phyloP scores from a whole-genome alignment of 805 yeast genomes.

The Pichia gijzeniarum region DNA sequence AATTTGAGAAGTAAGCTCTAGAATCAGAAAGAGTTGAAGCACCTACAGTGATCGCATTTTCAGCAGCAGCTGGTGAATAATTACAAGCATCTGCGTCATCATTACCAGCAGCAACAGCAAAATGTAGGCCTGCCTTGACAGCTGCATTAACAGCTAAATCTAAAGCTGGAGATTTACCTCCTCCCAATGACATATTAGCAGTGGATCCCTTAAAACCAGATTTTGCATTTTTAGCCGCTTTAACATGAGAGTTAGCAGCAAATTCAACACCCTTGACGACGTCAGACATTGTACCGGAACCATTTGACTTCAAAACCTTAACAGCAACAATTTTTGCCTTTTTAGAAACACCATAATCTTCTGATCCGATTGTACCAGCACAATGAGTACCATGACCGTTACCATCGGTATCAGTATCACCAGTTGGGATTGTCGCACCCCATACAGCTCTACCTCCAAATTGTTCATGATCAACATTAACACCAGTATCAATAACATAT shows the following conservation, averaged over 20 bases:
- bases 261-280: slow-evolving; percentile 80
- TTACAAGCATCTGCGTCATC: slow-evolving; percentile 90
- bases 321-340: slow-evolving; percentile 73
- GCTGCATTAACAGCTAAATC: slow-evolving; percentile 89
- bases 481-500: slow-evolving; percentile 87
- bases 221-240: slow-evolving; percentile 41
- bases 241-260: slow-evolving; percentile 67
- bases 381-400: slow-evolving; percentile 96
- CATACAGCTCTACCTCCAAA: slow-evolving; percentile 79
- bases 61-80: slow-evolving; percentile 86
- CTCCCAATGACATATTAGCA: slow-evolving; percentile 92
- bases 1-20: slow-evolving; percentile 94
- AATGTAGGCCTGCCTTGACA: slow-evolving; percentile 78
- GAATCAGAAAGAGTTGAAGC: slow-evolving; percentile 84
- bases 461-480: slow-evolving; percentile 66
- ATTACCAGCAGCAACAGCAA: slow-evolving; percentile 97
- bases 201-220: slow-evolving; percentile 78
- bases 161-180: slow-evolving; percentile 83
- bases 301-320: slow-evolving; percentile 75
- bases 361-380: slow-evolving; percentile 91
- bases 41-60: slow-evolving; percentile 84
- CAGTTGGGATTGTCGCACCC: slow-evolving; percentile 77
- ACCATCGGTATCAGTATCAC: slow-evolving; percentile 68
- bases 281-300: slow-evolving; percentile 79
- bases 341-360: slow-evolving; percentile 78